Evolutionary conservation across 2,329 filamentous ascomycete genomes (phyloP).

Genomic region (Aspergillus sp.): DNA sequence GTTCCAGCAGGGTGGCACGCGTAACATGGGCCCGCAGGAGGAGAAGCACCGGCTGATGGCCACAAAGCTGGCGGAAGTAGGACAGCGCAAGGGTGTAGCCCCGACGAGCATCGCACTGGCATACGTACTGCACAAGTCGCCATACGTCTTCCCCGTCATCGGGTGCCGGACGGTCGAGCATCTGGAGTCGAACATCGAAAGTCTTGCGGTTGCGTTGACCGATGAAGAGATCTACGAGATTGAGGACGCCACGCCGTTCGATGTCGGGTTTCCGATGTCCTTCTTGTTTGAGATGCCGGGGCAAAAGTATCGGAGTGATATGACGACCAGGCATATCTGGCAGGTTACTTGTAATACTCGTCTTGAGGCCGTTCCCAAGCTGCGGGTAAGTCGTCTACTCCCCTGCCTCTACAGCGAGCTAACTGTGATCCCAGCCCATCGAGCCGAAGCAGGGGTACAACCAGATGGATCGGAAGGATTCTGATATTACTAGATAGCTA

Average conservation of each 20-base stretch:
- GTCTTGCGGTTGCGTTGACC: not conserved
- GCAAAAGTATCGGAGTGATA: not conserved
- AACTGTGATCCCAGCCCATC: not conserved
- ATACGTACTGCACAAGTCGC: conserved; percentile 4
- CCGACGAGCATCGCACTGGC: not conserved
- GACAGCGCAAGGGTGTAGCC: not conserved
- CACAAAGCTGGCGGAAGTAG: not conserved
- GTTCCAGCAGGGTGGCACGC: not conserved
- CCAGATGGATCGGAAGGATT: not conserved
- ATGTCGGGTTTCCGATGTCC: not conserved
- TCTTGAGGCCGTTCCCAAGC: not conserved
- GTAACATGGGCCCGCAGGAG: not conserved
- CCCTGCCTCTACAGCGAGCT: not conserved
- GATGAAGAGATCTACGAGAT: not conserved
- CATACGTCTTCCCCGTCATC: not conserved
- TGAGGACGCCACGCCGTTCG: not conserved
- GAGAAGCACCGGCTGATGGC: not conserved
- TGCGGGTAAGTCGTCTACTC: not conserved
- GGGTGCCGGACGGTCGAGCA: not conserved
- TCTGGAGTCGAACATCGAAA: not conserved
- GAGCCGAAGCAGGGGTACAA: conserved; percentile 1
- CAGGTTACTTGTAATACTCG: not conserved
- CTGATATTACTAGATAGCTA: not conserved
- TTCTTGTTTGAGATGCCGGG: not conserved
- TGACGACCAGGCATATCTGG: conserved; percentile 1